Evolutionary conservation across 164 flowering plant species (phyloP).

Genomic region (grape (Vitis vinifera)): DNA sequence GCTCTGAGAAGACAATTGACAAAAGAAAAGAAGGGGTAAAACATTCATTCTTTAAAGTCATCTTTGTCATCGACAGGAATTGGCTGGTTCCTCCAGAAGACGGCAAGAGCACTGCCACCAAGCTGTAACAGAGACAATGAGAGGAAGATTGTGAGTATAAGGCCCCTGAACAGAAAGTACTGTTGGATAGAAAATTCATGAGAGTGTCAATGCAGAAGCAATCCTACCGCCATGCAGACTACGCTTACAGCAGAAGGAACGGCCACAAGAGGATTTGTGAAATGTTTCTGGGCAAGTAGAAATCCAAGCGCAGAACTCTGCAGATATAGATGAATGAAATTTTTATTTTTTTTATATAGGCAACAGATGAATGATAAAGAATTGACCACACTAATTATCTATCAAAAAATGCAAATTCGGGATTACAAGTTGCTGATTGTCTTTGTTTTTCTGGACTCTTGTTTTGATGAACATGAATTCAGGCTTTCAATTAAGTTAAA

Average conservation of each 20-base stretch:
- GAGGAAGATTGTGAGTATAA: neutral
- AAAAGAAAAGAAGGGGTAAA: neutral
- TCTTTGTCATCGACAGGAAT: conserved; percentile 87
- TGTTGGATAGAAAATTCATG: neutral
- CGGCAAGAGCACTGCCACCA: conserved; percentile 95
- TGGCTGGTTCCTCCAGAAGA: conserved; percentile 83
- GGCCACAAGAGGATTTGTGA: conserved; percentile 94
- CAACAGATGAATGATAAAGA: neutral
- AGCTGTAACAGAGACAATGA: conserved; percentile 48
- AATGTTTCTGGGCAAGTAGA: conserved; percentile 93
- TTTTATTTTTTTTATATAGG: no score
- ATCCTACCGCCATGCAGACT: conserved; percentile 95
- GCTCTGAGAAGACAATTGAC: no score
- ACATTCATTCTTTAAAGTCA: conserved; percentile 84
- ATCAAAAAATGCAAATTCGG: neutral
- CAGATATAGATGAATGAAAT: neutral
- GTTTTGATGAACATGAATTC: no score
- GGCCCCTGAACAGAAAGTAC: neutral
- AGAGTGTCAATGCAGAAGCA: neutral
- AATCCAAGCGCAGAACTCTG: conserved; percentile 99
- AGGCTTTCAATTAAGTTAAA: no score
- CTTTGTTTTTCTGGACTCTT: neutral
- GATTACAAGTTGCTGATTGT: neutral
- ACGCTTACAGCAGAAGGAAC: conserved; percentile 99
- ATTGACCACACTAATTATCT: neutral